Conservation (phyloP, 768 basidiomycete genomes). For the Hygrophorus pudorinus region DNA sequence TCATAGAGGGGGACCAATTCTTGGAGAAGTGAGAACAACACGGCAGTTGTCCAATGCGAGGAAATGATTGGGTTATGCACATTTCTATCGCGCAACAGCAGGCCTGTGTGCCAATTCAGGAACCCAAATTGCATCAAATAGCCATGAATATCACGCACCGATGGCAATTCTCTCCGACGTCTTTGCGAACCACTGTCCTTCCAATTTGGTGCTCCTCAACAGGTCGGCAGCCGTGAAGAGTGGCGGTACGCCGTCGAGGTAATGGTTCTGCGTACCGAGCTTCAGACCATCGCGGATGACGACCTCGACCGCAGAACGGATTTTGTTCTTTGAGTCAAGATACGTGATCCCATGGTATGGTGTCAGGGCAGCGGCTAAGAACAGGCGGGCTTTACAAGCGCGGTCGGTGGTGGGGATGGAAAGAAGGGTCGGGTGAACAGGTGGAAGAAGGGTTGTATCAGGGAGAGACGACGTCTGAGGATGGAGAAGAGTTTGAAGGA, state of each 20-base stretch:
- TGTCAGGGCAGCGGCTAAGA: slow-evolving; percentile 65
- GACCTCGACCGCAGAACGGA: slow-evolving; percentile 47
- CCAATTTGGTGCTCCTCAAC: slow-evolving; percentile 26
- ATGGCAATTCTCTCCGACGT: slow-evolving; percentile 47
- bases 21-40: slow-evolving; percentile 67
- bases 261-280: slow-evolving; percentile 68
- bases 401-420: slow-evolving; percentile 26
- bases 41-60: slow-evolving; percentile 58
- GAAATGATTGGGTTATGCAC: slow-evolving; percentile 58
- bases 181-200: slow-evolving; percentile 22
- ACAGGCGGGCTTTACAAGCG: slow-evolving; percentile 50
- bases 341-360: slow-evolving; percentile 58
- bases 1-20: slow-evolving; percentile 55
- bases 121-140: not conserved
- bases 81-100: slow-evolving; percentile 53
- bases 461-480: slow-evolving; percentile 14
- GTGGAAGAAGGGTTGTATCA: slow-evolving; percentile 22
- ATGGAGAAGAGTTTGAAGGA: slow-evolving; percentile 44
- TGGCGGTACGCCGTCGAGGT: slow-evolving; percentile 62
- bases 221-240: slow-evolving; percentile 48
- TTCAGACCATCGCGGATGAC: slow-evolving; percentile 81
- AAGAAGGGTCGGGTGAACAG: slow-evolving; percentile 39
- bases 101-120: slow-evolving; percentile 29
- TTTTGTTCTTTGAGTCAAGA: slow-evolving; percentile 54
- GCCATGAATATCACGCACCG: slow-evolving; percentile 28